Percentiles rank a stretch among this genome's conserved stretches.
Evolutionary conservation across 768 basidiomycete genomes (phyloP).

Genomic region (Sarcodon aspratus): DNA sequence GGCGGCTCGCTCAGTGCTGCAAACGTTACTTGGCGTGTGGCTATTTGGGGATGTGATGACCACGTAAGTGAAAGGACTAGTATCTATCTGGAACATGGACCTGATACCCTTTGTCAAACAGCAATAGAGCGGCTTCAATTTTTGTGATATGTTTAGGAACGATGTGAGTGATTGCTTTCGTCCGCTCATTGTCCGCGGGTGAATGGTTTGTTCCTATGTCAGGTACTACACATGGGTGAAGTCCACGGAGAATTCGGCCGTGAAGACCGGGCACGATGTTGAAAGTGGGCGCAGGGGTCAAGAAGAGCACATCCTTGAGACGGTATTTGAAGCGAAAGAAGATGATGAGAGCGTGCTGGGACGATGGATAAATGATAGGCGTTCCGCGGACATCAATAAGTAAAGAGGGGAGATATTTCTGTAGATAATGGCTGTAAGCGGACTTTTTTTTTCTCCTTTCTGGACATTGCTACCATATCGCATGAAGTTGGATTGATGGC

Average conservation of each 20-base stretch:
- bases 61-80: slow-evolving; percentile 32
- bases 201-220: slow-evolving; percentile 3
- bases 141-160: slow-evolving; percentile 57
- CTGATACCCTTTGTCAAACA: slow-evolving; percentile 15
- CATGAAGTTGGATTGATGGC: too few species aligned
- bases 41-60: slow-evolving; percentile 68
- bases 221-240: slow-evolving; percentile 54
- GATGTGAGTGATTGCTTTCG: slow-evolving; percentile 30
- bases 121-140: slow-evolving; percentile 56
- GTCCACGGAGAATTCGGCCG: slow-evolving; percentile 16
- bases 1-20: slow-evolving; percentile 77
- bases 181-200: background rate
- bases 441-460: too few species aligned
- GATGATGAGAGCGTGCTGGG: background rate
- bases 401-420: too few species aligned
- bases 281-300: background rate
- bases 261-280: background rate
- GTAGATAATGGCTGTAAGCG: too few species aligned
- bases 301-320: background rate
- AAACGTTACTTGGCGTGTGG: slow-evolving; percentile 71
- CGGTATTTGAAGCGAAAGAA: background rate
- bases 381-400: background rate
- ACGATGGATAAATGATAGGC: background rate
- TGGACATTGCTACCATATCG: too few species aligned
- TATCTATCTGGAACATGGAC: background rate